A percentile compares a stretch with the other conserved stretches of the same genome.
These are phyloP conservation scores for Neurospora hispaniola DNA, from an alignment of 495 filamentous ascomycete species.

Conservation along the genomic window DNA sequence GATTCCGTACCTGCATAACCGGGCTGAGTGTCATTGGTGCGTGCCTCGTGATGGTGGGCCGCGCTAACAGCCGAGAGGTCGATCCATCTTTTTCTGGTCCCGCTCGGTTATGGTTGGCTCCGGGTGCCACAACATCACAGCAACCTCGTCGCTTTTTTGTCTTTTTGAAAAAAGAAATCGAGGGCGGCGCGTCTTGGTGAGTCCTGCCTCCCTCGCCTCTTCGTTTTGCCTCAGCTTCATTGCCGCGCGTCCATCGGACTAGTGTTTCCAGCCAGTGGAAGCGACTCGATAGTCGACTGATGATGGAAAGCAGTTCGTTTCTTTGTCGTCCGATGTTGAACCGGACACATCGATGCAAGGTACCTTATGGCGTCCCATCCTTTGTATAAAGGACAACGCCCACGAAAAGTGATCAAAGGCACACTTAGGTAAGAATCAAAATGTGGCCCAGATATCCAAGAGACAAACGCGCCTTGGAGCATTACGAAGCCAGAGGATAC, in stretches of 20 bases:
- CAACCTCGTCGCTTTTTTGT: background rate
- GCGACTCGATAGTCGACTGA: background rate
- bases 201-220: background rate
- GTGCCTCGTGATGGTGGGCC: background rate
- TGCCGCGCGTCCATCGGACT: background rate
- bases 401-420: background rate
- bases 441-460: background rate
- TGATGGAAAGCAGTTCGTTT: background rate
- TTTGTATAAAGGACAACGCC: background rate
- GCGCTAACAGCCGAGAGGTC: background rate
- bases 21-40: background rate
- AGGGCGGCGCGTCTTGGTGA: background rate
- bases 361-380: background rate
- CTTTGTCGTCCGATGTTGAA: background rate
- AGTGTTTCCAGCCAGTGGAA: background rate
- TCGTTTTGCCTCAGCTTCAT: background rate
- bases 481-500: background rate
- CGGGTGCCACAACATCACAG: background rate
- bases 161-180: background rate
- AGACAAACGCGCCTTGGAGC: background rate
- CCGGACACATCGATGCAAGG: background rate
- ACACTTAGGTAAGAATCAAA: background rate
- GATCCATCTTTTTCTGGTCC: background rate
- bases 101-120: background rate
- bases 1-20: background rate